These are phyloP conservation scores for Vanrija sp. DNA, from an alignment of 1,284 basidiomycete species.

Conservation along the genomic window DNA sequence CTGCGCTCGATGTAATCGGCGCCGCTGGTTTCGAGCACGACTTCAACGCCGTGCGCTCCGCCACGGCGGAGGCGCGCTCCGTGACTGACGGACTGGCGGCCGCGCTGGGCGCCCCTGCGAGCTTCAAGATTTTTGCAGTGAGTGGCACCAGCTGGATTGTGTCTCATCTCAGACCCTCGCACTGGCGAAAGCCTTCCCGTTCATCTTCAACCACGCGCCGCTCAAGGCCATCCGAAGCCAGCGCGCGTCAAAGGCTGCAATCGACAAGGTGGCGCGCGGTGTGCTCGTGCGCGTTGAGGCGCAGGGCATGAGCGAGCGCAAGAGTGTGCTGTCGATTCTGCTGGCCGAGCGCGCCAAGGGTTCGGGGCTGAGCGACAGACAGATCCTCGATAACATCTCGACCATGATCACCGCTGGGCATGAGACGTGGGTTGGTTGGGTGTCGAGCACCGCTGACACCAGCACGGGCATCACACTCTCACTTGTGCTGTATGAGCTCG, in stretches of 20 bases:
- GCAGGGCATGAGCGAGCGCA: too few species aligned
- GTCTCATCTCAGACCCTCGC: neutral
- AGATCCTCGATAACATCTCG: too few species aligned
- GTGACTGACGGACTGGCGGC: neutral
- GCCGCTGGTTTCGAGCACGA: slow-evolving; percentile 62
- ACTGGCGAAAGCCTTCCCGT: slow-evolving; percentile 4
- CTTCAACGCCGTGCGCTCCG: slow-evolving; percentile 42
- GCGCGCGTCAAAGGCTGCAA: slow-evolving; percentile 2
- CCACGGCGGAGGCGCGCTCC: slow-evolving; percentile 29
- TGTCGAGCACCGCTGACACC: too few species aligned
- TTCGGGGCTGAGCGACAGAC: too few species aligned
- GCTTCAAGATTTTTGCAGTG: neutral
- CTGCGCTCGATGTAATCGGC: slow-evolving; percentile 61
- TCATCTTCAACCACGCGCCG: slow-evolving; percentile 6
- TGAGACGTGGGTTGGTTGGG: slow-evolving; percentile 62
- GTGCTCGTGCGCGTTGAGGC: too few species aligned
- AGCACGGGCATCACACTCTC: slow-evolving; percentile 50
- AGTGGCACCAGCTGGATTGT: too few species aligned
- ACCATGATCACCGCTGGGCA: slow-evolving; percentile 60
- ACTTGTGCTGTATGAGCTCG: slow-evolving; percentile 71
- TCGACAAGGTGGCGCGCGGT: neutral
- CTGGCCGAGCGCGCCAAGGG: too few species aligned
- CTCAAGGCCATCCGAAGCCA: slow-evolving; percentile 5
- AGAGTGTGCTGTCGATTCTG: too few species aligned
- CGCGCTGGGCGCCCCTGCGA: neutral